These are phyloP conservation scores for Chaetoceros tenuissimus DNA, from an alignment of 108 stramenopile species.

Conservation along the genomic window DNA sequence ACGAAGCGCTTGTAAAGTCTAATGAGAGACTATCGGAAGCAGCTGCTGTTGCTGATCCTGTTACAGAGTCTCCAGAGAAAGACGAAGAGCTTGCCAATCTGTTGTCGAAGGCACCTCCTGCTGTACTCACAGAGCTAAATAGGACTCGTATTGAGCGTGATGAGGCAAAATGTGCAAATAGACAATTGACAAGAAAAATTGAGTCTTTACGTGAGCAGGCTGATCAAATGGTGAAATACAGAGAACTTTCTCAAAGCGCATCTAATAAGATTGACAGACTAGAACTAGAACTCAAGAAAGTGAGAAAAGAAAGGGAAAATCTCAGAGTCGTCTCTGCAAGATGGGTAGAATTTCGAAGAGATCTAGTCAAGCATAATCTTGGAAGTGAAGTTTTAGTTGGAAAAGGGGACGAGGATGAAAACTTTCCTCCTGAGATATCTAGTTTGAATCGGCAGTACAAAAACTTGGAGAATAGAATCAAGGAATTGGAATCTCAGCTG, in stretches of 20 bases:
- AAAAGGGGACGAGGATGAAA: constrained; percentile 6
- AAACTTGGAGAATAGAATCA: constrained; percentile 19
- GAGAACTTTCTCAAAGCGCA: constrained; percentile 35
- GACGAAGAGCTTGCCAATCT: background rate
- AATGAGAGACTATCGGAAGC: background rate
- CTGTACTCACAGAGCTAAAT: constrained; percentile 35
- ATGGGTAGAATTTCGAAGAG: constrained; percentile 46
- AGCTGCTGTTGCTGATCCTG: background rate
- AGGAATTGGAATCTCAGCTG: constrained; percentile 18
- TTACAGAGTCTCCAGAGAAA: background rate
- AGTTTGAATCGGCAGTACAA: constrained; percentile 38
- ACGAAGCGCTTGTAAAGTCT: background rate
- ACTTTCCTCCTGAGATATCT: constrained; percentile 47
- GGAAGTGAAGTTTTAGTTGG: background rate
- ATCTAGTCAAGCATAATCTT: constrained; percentile 23
- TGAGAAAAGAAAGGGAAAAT: constrained; percentile 20
- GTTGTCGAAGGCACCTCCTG: constrained; percentile 24
- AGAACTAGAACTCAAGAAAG: constrained; percentile 30
- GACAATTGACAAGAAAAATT: constrained; percentile 41
- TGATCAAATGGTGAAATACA: constrained; percentile 29
- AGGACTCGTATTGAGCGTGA: constrained; percentile 47
- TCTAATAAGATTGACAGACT: constrained; percentile 26
- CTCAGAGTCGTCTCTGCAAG: constrained; percentile 21
- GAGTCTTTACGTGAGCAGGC: constrained; percentile 30
- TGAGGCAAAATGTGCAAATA: constrained; percentile 64